Percentiles rank a stretch among this genome's conserved stretches.
phyloP scores from a whole-genome alignment of 306 rosid genomes.

The Medicago truncatula region DNA sequence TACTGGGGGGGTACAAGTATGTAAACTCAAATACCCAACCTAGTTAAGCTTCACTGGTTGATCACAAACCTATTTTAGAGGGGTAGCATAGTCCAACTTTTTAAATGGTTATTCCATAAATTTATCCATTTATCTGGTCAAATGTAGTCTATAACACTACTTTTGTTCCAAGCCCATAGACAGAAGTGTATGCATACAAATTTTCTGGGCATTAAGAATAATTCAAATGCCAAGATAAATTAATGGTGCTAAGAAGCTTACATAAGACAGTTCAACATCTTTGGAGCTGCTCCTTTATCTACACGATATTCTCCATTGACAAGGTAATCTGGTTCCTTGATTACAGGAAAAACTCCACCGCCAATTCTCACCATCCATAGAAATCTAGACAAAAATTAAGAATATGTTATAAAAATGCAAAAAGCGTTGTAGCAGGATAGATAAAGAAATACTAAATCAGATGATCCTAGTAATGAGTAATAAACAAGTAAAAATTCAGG shows the following conservation, averaged over 20 bases:
- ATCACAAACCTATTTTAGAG: slow-evolving; percentile 3
- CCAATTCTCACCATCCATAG: slow-evolving; percentile 99
- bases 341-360: slow-evolving; percentile 96
- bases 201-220: slow-evolving; percentile 13
- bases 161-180: slow-evolving; percentile 20
- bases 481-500: not conserved
- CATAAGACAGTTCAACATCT: slow-evolving; percentile 99
- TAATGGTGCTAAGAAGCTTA: slow-evolving; percentile 56
- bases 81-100: not conserved
- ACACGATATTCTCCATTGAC: slow-evolving; percentile 98
- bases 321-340: slow-evolving; percentile 98
- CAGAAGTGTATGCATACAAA: slow-evolving; percentile 22
- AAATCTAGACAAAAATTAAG: slow-evolving; percentile 59
- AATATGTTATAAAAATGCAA: slow-evolving; percentile 12
- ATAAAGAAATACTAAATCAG: not conserved
- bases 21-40: slow-evolving; percentile 15
- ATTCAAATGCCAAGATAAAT: slow-evolving; percentile 27
- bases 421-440: slow-evolving; percentile 2
- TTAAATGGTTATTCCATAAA: not conserved
- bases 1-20: not conserved
- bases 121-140: not conserved
- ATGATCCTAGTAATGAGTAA: slow-evolving; percentile 13
- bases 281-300: slow-evolving; percentile 99
- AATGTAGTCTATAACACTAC: not conserved
- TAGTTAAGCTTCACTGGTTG: too few relatives aligned